Conservation (phyloP, 768 basidiomycete species). For the Kwoniella sp. region DNA sequence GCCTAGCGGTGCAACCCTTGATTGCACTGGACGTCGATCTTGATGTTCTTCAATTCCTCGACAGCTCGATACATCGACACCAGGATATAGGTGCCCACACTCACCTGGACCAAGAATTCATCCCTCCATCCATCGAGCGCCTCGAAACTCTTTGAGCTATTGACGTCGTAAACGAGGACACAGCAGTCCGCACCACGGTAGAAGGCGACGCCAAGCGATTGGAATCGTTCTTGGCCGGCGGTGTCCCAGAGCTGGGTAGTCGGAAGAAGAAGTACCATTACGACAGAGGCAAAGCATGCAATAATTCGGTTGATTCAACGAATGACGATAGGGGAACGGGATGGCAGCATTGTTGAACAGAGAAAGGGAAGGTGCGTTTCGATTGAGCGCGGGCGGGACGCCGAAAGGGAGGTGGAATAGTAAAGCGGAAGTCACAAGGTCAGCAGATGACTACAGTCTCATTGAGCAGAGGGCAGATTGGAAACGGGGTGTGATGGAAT, state of each 20-base stretch:
- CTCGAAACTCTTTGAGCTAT: conserved; percentile 97
- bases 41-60: too few relatives aligned
- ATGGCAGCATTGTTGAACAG: not conserved
- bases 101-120: conserved; percentile 83
- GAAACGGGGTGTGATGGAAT: not conserved
- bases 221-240: conserved; percentile 98
- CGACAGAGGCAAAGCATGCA: not conserved
- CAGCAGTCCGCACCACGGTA: conserved; percentile 99
- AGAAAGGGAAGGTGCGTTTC: not conserved
- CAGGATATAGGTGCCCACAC: conserved; percentile 21
- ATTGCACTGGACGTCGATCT: too few relatives aligned
- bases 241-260: conserved; percentile 88
- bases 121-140: conserved; percentile 99
- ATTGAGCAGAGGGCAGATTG: not conserved
- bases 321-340: not conserved
- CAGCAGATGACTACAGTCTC: not conserved
- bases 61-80: too few relatives aligned
- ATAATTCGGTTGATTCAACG: not conserved
- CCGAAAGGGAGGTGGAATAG: not conserved
- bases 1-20: too few relatives aligned
- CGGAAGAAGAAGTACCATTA: too few relatives aligned
- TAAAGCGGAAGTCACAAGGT: not conserved
- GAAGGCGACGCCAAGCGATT: conserved; percentile 97
- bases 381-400: too few relatives aligned
- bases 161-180: conserved; percentile 98